phyloP scores from a whole-genome alignment of 2,329 filamentous ascomycete species.

The Alternaria arbusti region DNA sequence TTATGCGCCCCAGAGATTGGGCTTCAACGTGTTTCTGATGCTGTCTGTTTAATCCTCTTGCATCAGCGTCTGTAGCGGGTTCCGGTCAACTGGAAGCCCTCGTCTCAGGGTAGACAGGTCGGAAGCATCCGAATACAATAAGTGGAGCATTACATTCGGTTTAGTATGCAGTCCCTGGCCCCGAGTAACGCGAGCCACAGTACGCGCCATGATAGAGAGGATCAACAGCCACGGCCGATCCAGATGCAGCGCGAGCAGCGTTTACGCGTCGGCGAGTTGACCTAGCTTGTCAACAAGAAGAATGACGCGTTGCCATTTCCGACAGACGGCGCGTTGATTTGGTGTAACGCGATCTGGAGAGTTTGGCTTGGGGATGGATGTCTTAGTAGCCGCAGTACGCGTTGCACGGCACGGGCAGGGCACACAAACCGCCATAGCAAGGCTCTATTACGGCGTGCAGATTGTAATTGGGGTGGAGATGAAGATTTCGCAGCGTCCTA shows the following conservation, averaged over 20 bases:
- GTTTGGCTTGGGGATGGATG: slow-evolving; percentile 29
- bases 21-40: slow-evolving; percentile 30
- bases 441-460: not conserved
- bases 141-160: slow-evolving; percentile 27
- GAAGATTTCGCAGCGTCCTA: slow-evolving; percentile 22
- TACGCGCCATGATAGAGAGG: slow-evolving; percentile 29
- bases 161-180: slow-evolving; percentile 20
- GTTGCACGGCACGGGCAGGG: slow-evolving; percentile 33
- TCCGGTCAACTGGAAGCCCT: slow-evolving; percentile 31
- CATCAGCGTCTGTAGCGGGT: slow-evolving; percentile 22
- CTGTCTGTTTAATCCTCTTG: slow-evolving; percentile 17
- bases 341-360: slow-evolving; percentile 28
- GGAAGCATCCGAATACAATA: slow-evolving; percentile 23
- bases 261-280: slow-evolving; percentile 18
- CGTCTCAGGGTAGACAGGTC: slow-evolving; percentile 27
- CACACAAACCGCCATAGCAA: slow-evolving; percentile 28
- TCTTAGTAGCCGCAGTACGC: slow-evolving; percentile 29
- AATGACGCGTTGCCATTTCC: slow-evolving; percentile 23
- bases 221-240: slow-evolving; percentile 34
- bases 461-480: not conserved
- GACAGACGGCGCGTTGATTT: slow-evolving; percentile 14
- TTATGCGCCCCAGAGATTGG: slow-evolving; percentile 35
- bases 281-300: slow-evolving; percentile 21
- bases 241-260: slow-evolving; percentile 14
- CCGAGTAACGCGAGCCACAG: slow-evolving; percentile 27